Evolutionary conservation across 2,329 filamentous ascomycete genomes (phyloP), one percentile per base, ranked within the genome.

Genomic region (Zymoseptoria crescenta): DNA sequence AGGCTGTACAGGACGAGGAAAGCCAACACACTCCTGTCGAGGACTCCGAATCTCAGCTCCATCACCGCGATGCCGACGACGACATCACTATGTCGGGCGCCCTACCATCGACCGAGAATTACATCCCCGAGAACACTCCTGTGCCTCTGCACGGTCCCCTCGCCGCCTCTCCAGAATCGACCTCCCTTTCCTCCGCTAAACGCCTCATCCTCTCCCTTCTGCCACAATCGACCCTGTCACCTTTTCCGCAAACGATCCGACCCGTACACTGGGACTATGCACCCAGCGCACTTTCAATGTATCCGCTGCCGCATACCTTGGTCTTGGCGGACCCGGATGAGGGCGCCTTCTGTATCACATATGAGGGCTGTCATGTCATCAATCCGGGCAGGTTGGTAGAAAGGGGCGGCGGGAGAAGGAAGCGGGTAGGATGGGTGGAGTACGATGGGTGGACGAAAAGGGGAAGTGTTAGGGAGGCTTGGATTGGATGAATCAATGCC

Each of bases 321-420:
- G 83, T 95, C 16, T 76, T 99, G 3, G 87, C 91, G 1, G 94
- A 99, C 74, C 80, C 87, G 0, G 89, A 92, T 49, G 86, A 87
- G 8, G 86, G 89, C 13, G 82, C 91, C 0, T 99, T 96, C 69
- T 88, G 87, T 56, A 79, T 96, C 64, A 96, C 89, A 13, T 97
- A 97, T 70, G 93, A 96, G 74, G 93, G 92, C 0, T 97, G 94
- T 70, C 89, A 94, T 76, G 92, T 96, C 35, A 87, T 99, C 83
- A 99, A 99, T 72, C 92, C 94, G 0, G 91, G 91, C 5, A 81
- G 82, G 54, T 74, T 99, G 54, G 80, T 95, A 35, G 74, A 72
- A 55, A 72, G 72, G 24, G 85, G 89, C 0, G 78, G 83, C 0
- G 87, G 86, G 0, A 81, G 86, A 56, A 83, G 84, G 63, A 83